These are phyloP conservation scores for Leishmania amazonensis DNA, from an alignment of 208 protist genomes.

Conservation along the genomic window DNA sequence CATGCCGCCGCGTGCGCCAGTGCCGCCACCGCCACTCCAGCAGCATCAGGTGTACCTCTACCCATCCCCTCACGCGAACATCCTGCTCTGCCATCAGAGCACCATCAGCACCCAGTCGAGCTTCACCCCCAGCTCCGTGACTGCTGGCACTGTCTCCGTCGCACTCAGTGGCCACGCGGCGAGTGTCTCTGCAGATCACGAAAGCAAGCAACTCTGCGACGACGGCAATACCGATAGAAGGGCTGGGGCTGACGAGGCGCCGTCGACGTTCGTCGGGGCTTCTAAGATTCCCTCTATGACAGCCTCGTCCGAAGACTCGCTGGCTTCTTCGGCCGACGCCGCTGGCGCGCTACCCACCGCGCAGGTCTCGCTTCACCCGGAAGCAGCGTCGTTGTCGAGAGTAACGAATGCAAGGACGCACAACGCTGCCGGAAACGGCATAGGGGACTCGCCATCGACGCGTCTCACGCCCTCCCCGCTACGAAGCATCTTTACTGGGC, in stretches of 20 bases:
- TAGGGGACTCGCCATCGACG: too few species aligned
- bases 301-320: too few species aligned
- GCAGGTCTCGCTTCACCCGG: too few species aligned
- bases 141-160: neutral
- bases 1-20: constrained; percentile 7
- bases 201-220: neutral
- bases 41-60: neutral
- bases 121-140: neutral
- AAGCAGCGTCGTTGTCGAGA: too few species aligned
- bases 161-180: neutral
- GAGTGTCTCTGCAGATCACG: neutral
- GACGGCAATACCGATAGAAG: neutral
- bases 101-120: constrained; percentile 11
- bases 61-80: neutral
- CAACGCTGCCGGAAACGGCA: too few species aligned
- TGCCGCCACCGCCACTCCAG: constrained; percentile 7
- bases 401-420: too few species aligned
- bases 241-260: neutral
- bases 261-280: too few species aligned
- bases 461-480: too few species aligned
- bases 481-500: too few species aligned
- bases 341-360: too few species aligned
- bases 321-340: too few species aligned
- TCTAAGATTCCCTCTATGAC: too few species aligned
- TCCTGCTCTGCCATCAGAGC: constrained; percentile 6